Conservation (phyloP, 1,139 yeast genomes). For the Suhomyces anneliseae region DNA sequence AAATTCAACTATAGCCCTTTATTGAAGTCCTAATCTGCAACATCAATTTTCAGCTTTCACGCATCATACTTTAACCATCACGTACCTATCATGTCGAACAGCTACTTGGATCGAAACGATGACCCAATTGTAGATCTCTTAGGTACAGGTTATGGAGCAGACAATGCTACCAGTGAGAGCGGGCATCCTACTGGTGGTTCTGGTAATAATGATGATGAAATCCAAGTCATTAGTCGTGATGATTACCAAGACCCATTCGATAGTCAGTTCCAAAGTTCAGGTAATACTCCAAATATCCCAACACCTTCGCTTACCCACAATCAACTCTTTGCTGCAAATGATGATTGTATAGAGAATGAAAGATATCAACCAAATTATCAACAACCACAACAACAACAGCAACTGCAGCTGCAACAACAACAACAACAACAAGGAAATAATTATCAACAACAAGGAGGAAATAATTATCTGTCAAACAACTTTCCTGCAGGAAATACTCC, state of each 20-base stretch:
- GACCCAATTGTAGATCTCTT: conserved; percentile 9
- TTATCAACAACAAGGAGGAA: background rate
- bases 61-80: background rate
- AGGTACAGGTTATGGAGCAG: conserved; percentile 1
- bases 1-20: conserved; percentile 4
- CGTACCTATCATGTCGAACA: conserved; percentile 1
- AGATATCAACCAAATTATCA: background rate
- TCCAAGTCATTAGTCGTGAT: conserved; percentile 37
- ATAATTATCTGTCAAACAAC: background rate
- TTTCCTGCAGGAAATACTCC: conserved; percentile 8
- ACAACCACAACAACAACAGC: background rate
- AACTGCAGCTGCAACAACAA: background rate
- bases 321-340: conserved; percentile 3
- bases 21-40: conserved; percentile 1
- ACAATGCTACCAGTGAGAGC: conserved; percentile 7
- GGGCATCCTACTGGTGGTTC: conserved; percentile 8
- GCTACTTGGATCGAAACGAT: conserved; percentile 7
- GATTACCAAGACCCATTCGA: conserved; percentile 10
- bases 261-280: conserved; percentile 4
- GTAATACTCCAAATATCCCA: conserved; percentile 7
- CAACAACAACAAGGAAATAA: background rate
- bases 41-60: background rate
- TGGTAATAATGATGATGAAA: conserved; percentile 27
- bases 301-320: conserved; percentile 8
- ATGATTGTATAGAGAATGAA: conserved; percentile 5